Base-by-base conservation (phyloP, 2,329 filamentous ascomycete species). In the Aspergillus amoenus region DNA sequence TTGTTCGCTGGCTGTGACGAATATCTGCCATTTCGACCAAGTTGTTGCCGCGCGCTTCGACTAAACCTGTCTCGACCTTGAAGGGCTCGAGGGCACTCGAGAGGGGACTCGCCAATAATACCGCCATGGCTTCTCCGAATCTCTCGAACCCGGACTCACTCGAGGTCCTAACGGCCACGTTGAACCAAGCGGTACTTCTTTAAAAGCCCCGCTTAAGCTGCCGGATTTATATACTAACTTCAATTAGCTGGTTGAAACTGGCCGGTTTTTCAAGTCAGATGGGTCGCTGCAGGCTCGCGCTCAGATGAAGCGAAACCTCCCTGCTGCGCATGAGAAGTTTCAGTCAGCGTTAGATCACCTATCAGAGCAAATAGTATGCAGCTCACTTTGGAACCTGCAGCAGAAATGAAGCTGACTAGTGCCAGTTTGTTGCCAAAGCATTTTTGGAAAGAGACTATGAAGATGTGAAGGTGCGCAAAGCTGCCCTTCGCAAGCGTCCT, bases 391-490 rank as follows among this genome's bases (percentile, higher is more conserved):
- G 13, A 5, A 37, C 24, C 4, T 37, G 9, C 24, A 11, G 5
- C 21, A 18, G n/a, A 52, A 27, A 34, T 24, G 24, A 39, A 21
- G 50, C 59, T 59, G 22, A 60, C 32, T 44, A 24, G 46, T 22
- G 30, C 39, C 57, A 77, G 75, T 76, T 76, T 46, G 73, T 77
- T 43, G 75, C 75, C 32, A 78, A 78, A 60, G 70, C 75, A 1
- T 73, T 76, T 49, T 61, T 78, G 15, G 75, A 78, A 64, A 71
- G 66, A 56, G 75, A 78, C 52, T 77, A 77, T 51, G 71, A 76
- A 44, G 68, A 66, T 17, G 62, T 75, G 41, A 67, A 66, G 56
- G 71, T 71, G 5, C 68, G 63, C 24, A 74, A 70, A 48, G 58
- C 64, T 21, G 65, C 65, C n/a, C 59, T 66, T n/a, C 61, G 64